Evolutionary conservation across 306 rosid species (phyloP).

Genomic region (Prinsepia uniflora): DNA sequence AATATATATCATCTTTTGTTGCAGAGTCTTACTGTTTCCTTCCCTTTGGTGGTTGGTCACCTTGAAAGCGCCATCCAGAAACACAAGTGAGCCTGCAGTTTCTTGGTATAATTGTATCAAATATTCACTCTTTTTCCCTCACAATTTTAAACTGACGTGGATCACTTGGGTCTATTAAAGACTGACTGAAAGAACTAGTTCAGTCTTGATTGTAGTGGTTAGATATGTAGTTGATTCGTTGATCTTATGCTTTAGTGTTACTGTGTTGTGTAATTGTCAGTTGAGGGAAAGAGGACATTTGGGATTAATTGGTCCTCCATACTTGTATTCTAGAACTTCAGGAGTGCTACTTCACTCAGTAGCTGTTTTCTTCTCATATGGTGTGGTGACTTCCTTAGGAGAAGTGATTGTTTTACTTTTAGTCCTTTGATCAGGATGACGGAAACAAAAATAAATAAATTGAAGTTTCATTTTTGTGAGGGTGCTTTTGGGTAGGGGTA

Average conservation of each 20-base stretch:
- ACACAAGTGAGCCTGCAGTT: constrained; percentile 55
- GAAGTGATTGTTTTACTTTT: background rate
- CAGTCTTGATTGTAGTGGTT: background rate
- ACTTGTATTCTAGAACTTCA: background rate
- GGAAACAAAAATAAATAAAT: background rate
- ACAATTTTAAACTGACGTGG: background rate
- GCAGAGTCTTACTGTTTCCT: constrained; percentile 59
- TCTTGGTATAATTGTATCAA: background rate
- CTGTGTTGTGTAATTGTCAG: background rate
- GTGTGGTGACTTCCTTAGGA: background rate
- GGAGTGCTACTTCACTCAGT: background rate
- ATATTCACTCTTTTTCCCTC: background rate
- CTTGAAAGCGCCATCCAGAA: constrained; percentile 65
- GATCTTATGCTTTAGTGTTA: background rate
- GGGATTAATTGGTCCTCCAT: background rate
- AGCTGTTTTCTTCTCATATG: background rate
- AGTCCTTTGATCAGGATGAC: background rate
- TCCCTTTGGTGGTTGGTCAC: constrained; percentile 44
- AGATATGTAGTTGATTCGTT: too few relatives aligned
- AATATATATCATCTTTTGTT: constrained; percentile 24
- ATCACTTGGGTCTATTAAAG: background rate
- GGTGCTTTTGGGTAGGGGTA: too few relatives aligned
- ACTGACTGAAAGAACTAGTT: background rate
- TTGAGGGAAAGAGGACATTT: background rate
- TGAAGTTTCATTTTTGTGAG: too few relatives aligned